A percentile compares a stretch with the other conserved stretches of the same genome.
These are phyloP conservation scores for Pseudonectria buxi DNA, from an alignment of 2,329 filamentous ascomycete genomes.

Conservation along the genomic window DNA sequence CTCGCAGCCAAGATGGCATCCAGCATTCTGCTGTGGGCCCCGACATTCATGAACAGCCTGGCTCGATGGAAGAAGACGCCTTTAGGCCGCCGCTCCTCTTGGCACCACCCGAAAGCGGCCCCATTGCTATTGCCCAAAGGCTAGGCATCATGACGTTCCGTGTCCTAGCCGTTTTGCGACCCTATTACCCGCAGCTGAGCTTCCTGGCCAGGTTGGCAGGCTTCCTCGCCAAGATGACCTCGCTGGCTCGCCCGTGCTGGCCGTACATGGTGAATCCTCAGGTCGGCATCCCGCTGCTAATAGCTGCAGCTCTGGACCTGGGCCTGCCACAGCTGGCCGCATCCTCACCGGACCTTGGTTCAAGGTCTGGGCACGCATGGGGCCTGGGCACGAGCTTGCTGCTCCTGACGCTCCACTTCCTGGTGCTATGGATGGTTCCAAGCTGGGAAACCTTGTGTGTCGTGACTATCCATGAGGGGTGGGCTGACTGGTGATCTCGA, in stretches of 20 bases:
- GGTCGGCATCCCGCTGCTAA: conserved; percentile 60
- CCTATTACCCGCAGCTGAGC: conserved; percentile 24
- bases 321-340: conserved; percentile 28
- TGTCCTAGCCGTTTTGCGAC: conserved; percentile 15
- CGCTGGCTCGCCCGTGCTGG: conserved; percentile 61
- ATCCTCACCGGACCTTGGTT: conserved; percentile 10
- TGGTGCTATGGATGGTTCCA: conserved; percentile 28
- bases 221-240: conserved; percentile 63
- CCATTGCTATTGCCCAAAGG: conserved; percentile 27
- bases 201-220: conserved; percentile 46
- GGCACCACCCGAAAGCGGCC: conserved; percentile 37
- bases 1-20: conserved; percentile 35
- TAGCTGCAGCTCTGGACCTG: conserved; percentile 63
- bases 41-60: conserved; percentile 10
- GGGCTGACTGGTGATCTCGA: conserved; percentile 22
- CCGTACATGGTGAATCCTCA: conserved; percentile 61
- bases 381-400: conserved; percentile 25
- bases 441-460: conserved; percentile 29
- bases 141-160: conserved; percentile 30
- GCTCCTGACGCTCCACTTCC: conserved; percentile 28
- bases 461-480: conserved; percentile 18
- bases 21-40: conserved; percentile 11
- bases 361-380: conserved; percentile 15
- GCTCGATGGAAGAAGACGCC: conserved; percentile 8
- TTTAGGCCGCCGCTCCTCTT: conserved; percentile 41